These are phyloP conservation scores for Silene noctiflora DNA, from an alignment of 179 eudicot species.

Conservation along the genomic window DNA sequence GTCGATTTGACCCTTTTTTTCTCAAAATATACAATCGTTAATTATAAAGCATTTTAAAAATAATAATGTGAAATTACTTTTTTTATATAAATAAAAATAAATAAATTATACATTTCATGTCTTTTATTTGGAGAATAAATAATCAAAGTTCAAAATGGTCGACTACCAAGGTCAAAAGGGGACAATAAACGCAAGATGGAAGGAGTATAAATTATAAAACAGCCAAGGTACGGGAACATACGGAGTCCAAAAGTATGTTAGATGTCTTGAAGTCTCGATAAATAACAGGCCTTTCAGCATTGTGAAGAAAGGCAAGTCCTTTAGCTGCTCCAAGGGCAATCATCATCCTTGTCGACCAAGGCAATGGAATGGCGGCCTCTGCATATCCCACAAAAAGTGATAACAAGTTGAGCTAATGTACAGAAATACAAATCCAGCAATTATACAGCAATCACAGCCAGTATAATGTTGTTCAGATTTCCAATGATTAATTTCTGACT, in stretches of 20 bases:
- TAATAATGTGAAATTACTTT: too few species aligned
- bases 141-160: neutral
- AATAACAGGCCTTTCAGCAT: slow-evolving; percentile 75
- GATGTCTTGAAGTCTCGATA: slow-evolving; percentile 83
- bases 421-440: neutral
- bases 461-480: neutral
- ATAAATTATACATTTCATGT: neutral
- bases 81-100: too few species aligned
- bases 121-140: neutral
- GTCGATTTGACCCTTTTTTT: neutral
- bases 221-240: slow-evolving; percentile 30
- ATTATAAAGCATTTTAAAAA: neutral
- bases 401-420: slow-evolving; percentile 27
- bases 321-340: slow-evolving; percentile 87
- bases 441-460: neutral
- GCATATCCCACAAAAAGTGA: slow-evolving; percentile 47
- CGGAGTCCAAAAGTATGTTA: slow-evolving; percentile 70
- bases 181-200: too few species aligned
- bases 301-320: slow-evolving; percentile 86
- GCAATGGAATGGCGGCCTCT: slow-evolving; percentile 64
- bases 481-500: neutral
- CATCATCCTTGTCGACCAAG: slow-evolving; percentile 79
- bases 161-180: neutral
- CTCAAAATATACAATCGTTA: neutral
- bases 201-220: neutral